Percentiles rank a stretch among this genome's conserved stretches.
Conservation (phyloP, 169 alveolate species). For the Babesia divergens region DNA sequence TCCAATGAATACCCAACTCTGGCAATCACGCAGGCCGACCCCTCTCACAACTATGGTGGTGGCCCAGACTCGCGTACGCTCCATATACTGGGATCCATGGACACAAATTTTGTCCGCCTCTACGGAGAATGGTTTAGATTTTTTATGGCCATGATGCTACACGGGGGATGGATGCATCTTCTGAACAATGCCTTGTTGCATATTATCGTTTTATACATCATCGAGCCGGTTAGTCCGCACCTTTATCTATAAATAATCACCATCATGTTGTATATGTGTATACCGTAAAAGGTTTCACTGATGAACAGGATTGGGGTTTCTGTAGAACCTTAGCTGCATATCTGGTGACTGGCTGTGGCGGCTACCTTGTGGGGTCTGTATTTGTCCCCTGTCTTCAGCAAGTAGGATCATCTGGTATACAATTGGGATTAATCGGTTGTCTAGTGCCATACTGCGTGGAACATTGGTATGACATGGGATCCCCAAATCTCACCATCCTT, state of each 20-base stretch:
- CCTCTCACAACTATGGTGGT: not conserved
- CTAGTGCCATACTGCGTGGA: constrained; percentile 24
- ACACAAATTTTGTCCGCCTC: constrained; percentile 7
- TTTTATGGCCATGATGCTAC: not conserved
- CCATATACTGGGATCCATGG: constrained; percentile 8
- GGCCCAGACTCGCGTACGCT: constrained; percentile 2
- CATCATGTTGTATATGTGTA: not conserved
- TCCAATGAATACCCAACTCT: not conserved
- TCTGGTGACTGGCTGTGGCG: constrained; percentile 24
- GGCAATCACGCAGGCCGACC: not conserved
- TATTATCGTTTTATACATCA: not conserved
- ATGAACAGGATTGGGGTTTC: constrained; percentile 16
- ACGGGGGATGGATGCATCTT: constrained; percentile 28
- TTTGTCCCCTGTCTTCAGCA: constrained; percentile 27
- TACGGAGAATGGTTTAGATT: constrained; percentile 35
- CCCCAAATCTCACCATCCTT: not conserved
- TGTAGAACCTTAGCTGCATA: constrained; percentile 2
- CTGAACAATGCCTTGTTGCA: constrained; percentile 6
- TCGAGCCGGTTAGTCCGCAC: constrained; percentile 18
- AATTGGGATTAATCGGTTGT: constrained; percentile 10
- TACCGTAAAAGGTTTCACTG: not conserved
- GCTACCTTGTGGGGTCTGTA: constrained; percentile 19
- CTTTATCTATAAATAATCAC: not conserved
- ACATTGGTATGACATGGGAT: constrained; percentile 27
- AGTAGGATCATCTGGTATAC: constrained; percentile 31